Percentiles rank a stretch among this genome's conserved stretches.
phyloP scores from a whole-genome alignment of 192 early-diverging fungal species.

The Jimgerdemannia lactiflua region DNA sequence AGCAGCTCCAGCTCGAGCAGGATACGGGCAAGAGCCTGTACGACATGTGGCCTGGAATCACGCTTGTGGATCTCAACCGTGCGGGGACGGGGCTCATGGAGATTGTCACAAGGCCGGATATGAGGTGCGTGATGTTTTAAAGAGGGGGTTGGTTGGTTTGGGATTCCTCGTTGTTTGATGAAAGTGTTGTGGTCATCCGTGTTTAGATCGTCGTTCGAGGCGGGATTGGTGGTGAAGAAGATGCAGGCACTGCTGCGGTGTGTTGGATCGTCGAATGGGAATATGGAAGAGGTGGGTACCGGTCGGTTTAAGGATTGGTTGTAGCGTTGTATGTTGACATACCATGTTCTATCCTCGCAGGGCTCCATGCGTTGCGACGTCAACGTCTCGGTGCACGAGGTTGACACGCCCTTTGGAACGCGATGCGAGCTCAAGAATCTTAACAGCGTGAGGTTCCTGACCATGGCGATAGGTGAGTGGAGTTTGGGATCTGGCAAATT shows the following conservation, averaged over 20 bases:
- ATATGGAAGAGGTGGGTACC: slow-evolving; percentile 77
- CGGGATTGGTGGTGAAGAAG: slow-evolving; percentile 72
- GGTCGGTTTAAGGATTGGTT: too few species aligned
- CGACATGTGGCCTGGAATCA: slow-evolving; percentile 54
- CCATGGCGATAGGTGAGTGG: slow-evolving; percentile 58
- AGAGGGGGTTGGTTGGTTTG: too few species aligned
- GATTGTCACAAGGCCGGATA: slow-evolving; percentile 88
- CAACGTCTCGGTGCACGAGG: slow-evolving; percentile 81
- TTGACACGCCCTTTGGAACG: slow-evolving; percentile 50
- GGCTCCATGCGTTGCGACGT: slow-evolving; percentile 91
- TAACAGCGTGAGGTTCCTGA: slow-evolving; percentile 68
- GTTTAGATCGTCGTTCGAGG: slow-evolving; percentile 64
- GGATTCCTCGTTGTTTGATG: too few species aligned
- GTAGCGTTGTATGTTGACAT: background rate
- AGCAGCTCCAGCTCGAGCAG: slow-evolving; percentile 88
- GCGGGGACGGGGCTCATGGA: slow-evolving; percentile 87
- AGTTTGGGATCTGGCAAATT: background rate
- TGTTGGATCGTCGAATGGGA: slow-evolving; percentile 66
- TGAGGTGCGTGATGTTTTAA: slow-evolving; percentile 34
- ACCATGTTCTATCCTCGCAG: slow-evolving; percentile 15
- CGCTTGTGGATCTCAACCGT: slow-evolving; percentile 81
- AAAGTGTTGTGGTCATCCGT: too few species aligned
- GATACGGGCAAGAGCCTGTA: slow-evolving; percentile 88
- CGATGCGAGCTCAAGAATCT: slow-evolving; percentile 82
- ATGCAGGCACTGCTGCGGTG: slow-evolving; percentile 71